Conservation (phyloP, 352 stramenopile species). For the Globisporangium solare region DNA sequence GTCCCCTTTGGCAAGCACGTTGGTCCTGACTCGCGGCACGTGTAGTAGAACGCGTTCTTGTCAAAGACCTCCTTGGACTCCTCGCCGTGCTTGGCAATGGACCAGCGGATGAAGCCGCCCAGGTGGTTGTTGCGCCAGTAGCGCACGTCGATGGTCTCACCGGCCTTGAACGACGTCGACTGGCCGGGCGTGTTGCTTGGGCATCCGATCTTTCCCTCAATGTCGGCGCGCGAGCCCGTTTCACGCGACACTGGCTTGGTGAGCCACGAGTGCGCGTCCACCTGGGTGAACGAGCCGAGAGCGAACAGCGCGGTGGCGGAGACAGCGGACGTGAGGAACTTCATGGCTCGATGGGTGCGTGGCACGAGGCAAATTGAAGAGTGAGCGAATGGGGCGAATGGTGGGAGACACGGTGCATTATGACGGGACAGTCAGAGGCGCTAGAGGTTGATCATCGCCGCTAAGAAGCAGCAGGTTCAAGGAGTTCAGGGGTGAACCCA, state of each 20-base stretch:
- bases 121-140: slow-evolving; percentile 57
- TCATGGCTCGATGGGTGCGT: slow-evolving; percentile 3
- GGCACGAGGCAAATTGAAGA: background rate
- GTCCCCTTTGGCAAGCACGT: slow-evolving; percentile 32
- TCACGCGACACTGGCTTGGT: slow-evolving; percentile 38
- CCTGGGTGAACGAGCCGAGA: slow-evolving; percentile 1
- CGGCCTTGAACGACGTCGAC: slow-evolving; percentile 31
- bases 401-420: background rate
- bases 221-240: slow-evolving; percentile 24
- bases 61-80: slow-evolving; percentile 35
- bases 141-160: slow-evolving; percentile 42
- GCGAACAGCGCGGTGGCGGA: background rate
- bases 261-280: slow-evolving; percentile 37
- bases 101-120: slow-evolving; percentile 53
- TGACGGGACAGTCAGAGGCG: background rate
- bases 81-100: slow-evolving; percentile 27
- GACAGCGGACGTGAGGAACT: slow-evolving; percentile 2
- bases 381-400: background rate
- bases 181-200: slow-evolving; percentile 23
- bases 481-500: background rate
- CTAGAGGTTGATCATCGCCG: background rate
- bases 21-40: slow-evolving; percentile 41
- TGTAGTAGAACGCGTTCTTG: slow-evolving; percentile 51
- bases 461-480: background rate
- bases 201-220: slow-evolving; percentile 27